Base-by-base conservation (phyloP, 345 rosid genomes). In the Heritiera fomes region DNA sequence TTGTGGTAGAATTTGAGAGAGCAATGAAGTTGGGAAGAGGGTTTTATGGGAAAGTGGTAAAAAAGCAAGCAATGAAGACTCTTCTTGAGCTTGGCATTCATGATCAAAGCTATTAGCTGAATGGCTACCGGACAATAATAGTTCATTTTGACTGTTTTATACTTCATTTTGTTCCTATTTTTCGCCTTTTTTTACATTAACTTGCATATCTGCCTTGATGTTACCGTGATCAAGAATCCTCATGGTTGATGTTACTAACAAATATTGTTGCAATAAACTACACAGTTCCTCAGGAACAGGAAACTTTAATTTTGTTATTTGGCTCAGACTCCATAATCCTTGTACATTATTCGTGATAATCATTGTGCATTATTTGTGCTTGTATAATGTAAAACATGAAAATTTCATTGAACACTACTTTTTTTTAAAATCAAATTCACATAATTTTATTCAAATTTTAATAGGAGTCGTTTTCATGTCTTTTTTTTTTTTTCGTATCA, bases 31-130 rank as follows among this genome's bases (percentile, higher is more conserved):
- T 87, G 66, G 94, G 93, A 47, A 91, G 86, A 77, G 96, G 98
- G 7, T 49, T 92, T 13, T 87, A 90, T 81, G 91, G 99, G 34
- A 95, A 91, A 81, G 90, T 89, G 4, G 84, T 90, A 53, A 95
- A 88, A 80, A 95, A 87, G 79, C 92, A 91, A 81, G 95, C 92
- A 59, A 60, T 93, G 80, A 90, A 79, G 80, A 73, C 84, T 56
- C 92, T 95, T 52, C 85, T 92, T 83, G 91, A 86, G 77, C 46
- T 80, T 53, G 79, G 75, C 67, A 55, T 30, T 52, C 69, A 75
- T 7, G 78, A 82, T 58, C 67, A 68, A 55, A 63, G 69, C 71
- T 52, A 50, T 70, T 58, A 76, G 56, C 77, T 68, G 18, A 52
- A 66, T 68, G 53, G 63, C 49, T 20, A 72, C 12, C 7, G 5